Evolutionary conservation across 1,139 yeast genomes (phyloP).

Genomic region (Saccharomyces uvarum): DNA sequence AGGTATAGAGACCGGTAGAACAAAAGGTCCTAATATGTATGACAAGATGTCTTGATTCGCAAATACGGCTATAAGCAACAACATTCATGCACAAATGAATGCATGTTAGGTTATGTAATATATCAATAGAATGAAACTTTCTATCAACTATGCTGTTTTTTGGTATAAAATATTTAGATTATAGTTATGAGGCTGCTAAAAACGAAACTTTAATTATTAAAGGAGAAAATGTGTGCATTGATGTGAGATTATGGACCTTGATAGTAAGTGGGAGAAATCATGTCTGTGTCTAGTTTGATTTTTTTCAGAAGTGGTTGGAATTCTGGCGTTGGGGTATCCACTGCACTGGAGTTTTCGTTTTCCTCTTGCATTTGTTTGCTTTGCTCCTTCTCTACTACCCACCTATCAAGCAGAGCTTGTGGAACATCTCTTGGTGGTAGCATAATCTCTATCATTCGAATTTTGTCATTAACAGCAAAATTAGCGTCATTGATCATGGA

Average conservation of each 20-base stretch:
- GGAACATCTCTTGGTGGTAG: slow-evolving; percentile 82
- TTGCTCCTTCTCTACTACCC: slow-evolving; percentile 19
- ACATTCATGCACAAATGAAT: not conserved
- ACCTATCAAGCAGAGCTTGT: slow-evolving; percentile 57
- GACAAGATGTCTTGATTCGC: too few relatives aligned
- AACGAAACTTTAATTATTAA: not conserved
- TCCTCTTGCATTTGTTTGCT: not conserved
- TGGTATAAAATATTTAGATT: not conserved
- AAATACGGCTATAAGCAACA: too few relatives aligned
- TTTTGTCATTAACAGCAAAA: slow-evolving; percentile 55
- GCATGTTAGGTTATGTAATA: not conserved
- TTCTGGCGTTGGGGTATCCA: not conserved
- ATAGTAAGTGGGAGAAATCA: not conserved
- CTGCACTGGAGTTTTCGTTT: slow-evolving; percentile 1
- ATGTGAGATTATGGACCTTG: not conserved
- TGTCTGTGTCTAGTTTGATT: not conserved
- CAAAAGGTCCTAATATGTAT: too few relatives aligned
- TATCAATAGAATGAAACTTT: not conserved
- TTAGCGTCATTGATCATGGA: slow-evolving; percentile 37
- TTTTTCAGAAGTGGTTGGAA: not conserved
- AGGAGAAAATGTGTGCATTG: not conserved
- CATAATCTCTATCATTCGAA: slow-evolving; percentile 71
- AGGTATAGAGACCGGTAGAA: too few relatives aligned
- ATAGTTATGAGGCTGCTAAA: not conserved
- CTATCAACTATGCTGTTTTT: not conserved